Evolutionary conservation across 371 early-diverging fungal species (phyloP).

Genomic region (Mucor velutinosus): DNA sequence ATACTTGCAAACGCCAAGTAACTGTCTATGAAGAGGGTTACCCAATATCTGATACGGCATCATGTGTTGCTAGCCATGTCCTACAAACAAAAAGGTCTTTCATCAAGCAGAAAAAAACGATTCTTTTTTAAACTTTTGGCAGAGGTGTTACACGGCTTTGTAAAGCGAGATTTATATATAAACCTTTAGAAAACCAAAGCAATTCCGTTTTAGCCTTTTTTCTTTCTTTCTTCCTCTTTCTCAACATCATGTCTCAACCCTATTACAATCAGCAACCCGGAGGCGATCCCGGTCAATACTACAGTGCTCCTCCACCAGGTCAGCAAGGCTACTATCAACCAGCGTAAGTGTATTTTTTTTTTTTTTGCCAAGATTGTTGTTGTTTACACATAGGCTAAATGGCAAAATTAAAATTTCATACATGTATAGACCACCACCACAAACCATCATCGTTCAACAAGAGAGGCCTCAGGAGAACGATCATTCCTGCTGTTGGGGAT

Average conservation of each 20-base stretch:
- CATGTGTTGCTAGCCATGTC: background rate
- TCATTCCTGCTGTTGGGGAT: constrained; percentile 21
- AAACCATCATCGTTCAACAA: constrained; percentile 23
- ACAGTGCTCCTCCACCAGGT: constrained; percentile 10
- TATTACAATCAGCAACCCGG: constrained; percentile 10
- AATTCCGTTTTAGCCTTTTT: constrained; percentile 3
- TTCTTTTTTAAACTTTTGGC: background rate
- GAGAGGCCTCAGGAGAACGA: constrained; percentile 15
- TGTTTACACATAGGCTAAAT: background rate
- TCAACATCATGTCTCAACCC: constrained; percentile 1
- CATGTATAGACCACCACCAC: constrained; percentile 19
- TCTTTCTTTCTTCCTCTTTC: background rate
- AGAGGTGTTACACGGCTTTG: constrained; percentile 1
- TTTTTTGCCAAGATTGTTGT: background rate
- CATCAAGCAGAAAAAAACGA: background rate
- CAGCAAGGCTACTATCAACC: constrained; percentile 18
- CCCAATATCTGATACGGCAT: background rate
- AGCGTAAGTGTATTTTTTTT: background rate
- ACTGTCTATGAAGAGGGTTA: no score
- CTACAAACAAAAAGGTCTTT: background rate
- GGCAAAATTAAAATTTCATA: background rate
- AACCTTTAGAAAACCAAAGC: background rate
- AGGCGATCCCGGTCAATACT: constrained; percentile 18
- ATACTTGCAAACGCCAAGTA: no score
- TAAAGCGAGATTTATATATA: background rate